Percentiles rank a stretch among this genome's conserved stretches.
Conservation (phyloP, 2,329 filamentous ascomycete genomes). For the Neopestalotiopsis rosae region DNA sequence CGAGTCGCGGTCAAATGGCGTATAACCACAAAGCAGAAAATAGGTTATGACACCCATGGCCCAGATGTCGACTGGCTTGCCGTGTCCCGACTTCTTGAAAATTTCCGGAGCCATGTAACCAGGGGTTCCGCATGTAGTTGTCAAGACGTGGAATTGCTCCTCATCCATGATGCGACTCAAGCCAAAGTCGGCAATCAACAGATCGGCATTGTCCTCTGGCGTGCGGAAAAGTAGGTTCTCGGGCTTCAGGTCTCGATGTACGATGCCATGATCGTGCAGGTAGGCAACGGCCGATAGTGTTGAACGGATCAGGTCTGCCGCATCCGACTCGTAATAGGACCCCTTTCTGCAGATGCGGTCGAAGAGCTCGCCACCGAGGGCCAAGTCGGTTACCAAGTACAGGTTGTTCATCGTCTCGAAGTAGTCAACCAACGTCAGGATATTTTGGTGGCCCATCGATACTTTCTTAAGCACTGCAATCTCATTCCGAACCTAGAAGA, state of each 20-base stretch:
- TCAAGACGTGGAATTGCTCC: conserved; percentile 96
- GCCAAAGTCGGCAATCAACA: conserved; percentile 96
- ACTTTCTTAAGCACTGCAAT: conserved; percentile 97
- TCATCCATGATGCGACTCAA: conserved; percentile 98
- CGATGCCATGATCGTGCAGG: conserved; percentile 97
- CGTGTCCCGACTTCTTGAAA: conserved; percentile 97
- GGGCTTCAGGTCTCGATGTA: conserved; percentile 96
- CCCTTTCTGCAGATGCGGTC: conserved; percentile 99
- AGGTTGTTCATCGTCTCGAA: conserved; percentile 99
- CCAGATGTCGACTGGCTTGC: conserved; percentile 98
- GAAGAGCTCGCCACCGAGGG: conserved; percentile 94
- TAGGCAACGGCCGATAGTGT: conserved; percentile 98
- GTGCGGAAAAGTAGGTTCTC: conserved; percentile 97
- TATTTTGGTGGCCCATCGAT: conserved; percentile 99
- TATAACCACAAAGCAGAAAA: conserved; percentile 97
- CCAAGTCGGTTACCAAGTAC: conserved; percentile 96
- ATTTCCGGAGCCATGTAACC: conserved; percentile 99
- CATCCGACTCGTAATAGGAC: conserved; percentile 97
- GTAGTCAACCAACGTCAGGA: conserved; percentile 96
- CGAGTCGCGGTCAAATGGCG: conserved; percentile 94
- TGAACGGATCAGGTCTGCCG: conserved; percentile 91
- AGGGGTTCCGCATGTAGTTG: conserved; percentile 95
- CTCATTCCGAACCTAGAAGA: conserved; percentile 84
- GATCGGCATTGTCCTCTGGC: conserved; percentile 95
- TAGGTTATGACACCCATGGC: conserved; percentile 98